phyloP scores from a whole-genome alignment of 139 green algal species.

The Tetradesmus lagerheimii region DNA sequence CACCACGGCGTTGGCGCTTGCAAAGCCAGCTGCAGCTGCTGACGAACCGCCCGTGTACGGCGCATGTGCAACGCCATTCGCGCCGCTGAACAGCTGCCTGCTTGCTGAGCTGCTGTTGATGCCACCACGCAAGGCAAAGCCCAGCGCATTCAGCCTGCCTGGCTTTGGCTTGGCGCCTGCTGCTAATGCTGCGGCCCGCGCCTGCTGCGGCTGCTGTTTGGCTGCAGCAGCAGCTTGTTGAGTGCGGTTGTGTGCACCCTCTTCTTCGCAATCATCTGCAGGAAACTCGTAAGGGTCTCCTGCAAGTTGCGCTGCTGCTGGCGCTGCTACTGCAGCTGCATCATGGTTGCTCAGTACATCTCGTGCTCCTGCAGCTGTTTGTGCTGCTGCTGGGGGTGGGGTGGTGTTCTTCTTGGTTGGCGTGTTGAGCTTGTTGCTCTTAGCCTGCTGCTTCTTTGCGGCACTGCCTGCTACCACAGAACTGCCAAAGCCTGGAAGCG shows the following conservation, averaged over 20 bases:
- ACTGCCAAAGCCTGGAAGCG: not conserved
- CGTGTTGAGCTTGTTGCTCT: constrained; percentile 32
- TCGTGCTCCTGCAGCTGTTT: not conserved
- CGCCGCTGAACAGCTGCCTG: not conserved
- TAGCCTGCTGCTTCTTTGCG: not conserved
- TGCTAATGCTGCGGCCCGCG: not conserved
- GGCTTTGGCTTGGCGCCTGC: not conserved
- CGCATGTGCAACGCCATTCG: not conserved
- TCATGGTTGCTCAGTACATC: not conserved
- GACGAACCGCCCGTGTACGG: not conserved
- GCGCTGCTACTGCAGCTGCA: not conserved
- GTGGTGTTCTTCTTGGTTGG: constrained; percentile 19
- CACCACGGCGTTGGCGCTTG: not conserved
- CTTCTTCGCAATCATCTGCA: constrained; percentile 20
- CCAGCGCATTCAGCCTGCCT: not conserved
- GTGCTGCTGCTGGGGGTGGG: not conserved
- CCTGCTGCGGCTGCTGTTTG: not conserved
- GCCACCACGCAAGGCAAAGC: not conserved
- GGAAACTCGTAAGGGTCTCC: constrained; percentile 26
- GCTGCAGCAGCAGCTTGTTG: not conserved
- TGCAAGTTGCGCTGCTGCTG: not conserved
- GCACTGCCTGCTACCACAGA: not conserved
- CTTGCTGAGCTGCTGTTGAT: not conserved
- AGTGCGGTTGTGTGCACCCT: not conserved
- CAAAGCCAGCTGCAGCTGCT: not conserved